Evolutionary conservation across 257 asterid genomes (phyloP), one percentile per base, ranked within the genome.

Genomic region (Ilex aquifolium): DNA sequence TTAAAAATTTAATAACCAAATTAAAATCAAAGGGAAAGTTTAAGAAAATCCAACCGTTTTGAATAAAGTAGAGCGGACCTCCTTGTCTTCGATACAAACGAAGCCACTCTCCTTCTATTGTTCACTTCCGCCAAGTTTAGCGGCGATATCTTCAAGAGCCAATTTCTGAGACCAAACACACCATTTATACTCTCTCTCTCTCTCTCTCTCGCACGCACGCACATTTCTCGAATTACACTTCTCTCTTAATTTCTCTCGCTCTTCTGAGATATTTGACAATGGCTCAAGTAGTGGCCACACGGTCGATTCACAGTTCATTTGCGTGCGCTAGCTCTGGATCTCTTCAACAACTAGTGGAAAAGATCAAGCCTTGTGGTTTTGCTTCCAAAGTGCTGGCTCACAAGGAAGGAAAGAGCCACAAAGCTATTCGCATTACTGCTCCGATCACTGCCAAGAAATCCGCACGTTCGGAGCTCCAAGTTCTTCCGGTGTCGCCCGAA

Each of bases 201-300:
- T 32, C 51, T 59, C n/a, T n/a, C n/a, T n/a, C n/a, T n/a, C n/a
- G n/a, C n/a, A n/a, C n/a, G n/a, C 61, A 30, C 56, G 49, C 21
- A 56, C 52, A 17, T 51, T 10, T 21, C 29, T 54, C 39, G 13
- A 15, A 54, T 15, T 56, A 36, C 42, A 36, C 8, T 54, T 67
- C 63, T 68, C 63, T 66, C 60, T 27, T 59, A 56, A 56, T 67
- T 65, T 68, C 63, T 16, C 32, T 13, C 39, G 62, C 59, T 39
- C 42, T 30, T 30, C 29, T 16, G 39, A n/a, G 57, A 12, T 55
- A 29, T 57, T 52, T 49, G 53, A 65, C 56, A 59, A 87, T 85
- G 97, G 83, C 95, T 32, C 95, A 85, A 65, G 88, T 82, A 59
- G 90, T 80, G 70, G 90, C 95, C 49, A 75, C 88, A 69, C 81